Evolutionary conservation across 164 flowering plant species (phyloP), one percentile per base, ranked within the genome.

Genomic region (Sedum album): DNA sequence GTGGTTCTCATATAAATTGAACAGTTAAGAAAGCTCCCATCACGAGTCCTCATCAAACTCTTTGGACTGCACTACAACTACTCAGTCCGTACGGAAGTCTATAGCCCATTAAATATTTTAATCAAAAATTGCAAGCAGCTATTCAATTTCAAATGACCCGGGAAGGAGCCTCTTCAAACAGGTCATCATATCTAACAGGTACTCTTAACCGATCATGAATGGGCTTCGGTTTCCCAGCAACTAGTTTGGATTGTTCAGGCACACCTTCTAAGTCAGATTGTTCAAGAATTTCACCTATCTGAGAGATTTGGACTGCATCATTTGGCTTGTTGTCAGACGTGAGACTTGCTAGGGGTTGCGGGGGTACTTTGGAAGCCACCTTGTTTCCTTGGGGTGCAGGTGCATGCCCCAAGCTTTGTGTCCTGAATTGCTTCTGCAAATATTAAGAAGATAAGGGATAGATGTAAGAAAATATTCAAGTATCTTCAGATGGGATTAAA

Each of bases 381-480:
- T 63, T 74, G 18, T 62, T 73, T 18, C 62, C 76, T 31, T 44
- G 49, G 3, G 71, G 63, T 13, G 46, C 70, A 70, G 72, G 63
- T 18, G 41, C 70, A 70, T 41, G 81, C 75, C 49, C 70, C 10
- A 48, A 57, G 61, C 76, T 78, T 55, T 63, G 83, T 70, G 73
- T 88, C 76, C 73, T 83, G 71, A 91, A 84, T 78, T 88, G 96
- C 82, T 79, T 91, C 96, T 91, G 93, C 78, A 83, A 68, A 70
- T 18, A 17, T 2, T 13, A 30, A 26, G 41, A 5, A 31, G 51
- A 46, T 23, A 23, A 17, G 0, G 8, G 46, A 6, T 1, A 33
- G 9, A 25, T n/a, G 4, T 25, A 51, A 69, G n/a, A 14, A 28
- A 38, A 2, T 11, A 36, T 23, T 21, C 31, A 41, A 13, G 42